phyloP scores from a whole-genome alignment of 2,329 filamentous ascomycete genomes.

The Trichoderma sp. region DNA sequence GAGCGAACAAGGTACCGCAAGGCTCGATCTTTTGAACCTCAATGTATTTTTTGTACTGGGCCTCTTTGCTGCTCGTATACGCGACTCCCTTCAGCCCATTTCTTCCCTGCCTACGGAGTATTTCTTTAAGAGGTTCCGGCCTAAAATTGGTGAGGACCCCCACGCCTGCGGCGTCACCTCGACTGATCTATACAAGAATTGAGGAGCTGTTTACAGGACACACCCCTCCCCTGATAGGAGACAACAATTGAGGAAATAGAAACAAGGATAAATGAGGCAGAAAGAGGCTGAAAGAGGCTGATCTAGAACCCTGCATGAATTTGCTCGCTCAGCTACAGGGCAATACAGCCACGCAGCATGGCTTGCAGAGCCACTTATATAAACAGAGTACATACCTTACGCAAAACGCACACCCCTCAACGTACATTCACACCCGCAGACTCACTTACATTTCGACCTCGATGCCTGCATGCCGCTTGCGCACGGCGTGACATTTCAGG shows the following conservation, averaged over 20 bases:
- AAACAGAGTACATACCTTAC: too few relatives aligned
- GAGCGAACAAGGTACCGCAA: background rate
- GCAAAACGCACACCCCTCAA: background rate
- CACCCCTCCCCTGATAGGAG: background rate
- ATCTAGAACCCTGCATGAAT: too few relatives aligned
- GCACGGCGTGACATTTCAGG: background rate
- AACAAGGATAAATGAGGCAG: too few relatives aligned
- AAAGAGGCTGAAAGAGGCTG: too few relatives aligned
- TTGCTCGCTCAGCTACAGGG: too few relatives aligned
- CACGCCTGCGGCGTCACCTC: slow-evolving; percentile 1
- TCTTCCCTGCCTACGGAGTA: background rate
- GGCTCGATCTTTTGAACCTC: background rate
- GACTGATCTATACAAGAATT: background rate
- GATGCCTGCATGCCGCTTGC: background rate
- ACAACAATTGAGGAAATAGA: background rate
- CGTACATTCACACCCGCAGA: background rate
- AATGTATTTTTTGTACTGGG: background rate
- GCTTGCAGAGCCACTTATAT: too few relatives aligned
- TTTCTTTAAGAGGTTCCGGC: background rate
- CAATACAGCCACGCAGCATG: too few relatives aligned
- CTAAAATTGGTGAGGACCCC: background rate
- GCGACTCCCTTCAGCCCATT: background rate
- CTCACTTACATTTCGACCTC: background rate
- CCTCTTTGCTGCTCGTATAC: background rate
- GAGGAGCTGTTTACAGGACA: background rate